Conservation (phyloP, 305 asterid genomes). For the Petunia hybrid region DNA sequence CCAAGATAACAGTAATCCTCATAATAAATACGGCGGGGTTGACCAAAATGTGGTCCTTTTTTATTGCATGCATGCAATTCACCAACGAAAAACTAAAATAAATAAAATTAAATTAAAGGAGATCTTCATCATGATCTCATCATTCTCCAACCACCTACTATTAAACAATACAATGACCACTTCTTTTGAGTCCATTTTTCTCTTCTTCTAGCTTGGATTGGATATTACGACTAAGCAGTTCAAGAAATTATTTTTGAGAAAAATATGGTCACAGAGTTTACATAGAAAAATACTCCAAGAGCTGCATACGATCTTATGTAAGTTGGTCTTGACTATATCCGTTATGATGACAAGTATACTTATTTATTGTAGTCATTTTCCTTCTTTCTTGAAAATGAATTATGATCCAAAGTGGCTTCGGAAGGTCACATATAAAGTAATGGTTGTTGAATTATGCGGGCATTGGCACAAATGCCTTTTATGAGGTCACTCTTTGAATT, state of each 20-base stretch:
- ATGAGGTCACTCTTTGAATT: no score
- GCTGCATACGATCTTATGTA: not conserved
- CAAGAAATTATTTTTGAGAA: not conserved
- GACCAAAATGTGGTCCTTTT: not conserved
- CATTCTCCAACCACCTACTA: not conserved
- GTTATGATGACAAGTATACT: not conserved
- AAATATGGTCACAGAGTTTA: not conserved
- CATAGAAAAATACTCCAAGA: not conserved
- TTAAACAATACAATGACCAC: not conserved
- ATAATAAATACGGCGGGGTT: not conserved
- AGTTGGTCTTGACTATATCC: not conserved
- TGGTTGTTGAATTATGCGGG: no score
- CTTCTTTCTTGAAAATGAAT: not conserved
- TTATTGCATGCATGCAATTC: not conserved
- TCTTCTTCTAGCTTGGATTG: not conserved
- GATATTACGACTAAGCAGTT: not conserved
- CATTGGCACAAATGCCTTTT: no score
- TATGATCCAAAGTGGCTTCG: conserved; percentile 2
- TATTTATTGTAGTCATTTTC: not conserved
- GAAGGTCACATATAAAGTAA: not conserved
- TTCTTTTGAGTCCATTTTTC: not conserved
- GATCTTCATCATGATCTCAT: not conserved
- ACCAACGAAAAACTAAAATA: not conserved
- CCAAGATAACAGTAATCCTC: not conserved
- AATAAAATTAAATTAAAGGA: not conserved